A percentile compares a stretch with the other conserved stretches of the same genome.
These are phyloP conservation scores for Pestalotiopsis sp. DNA, from an alignment of 2,329 filamentous ascomycete species.

Conservation along the genomic window DNA sequence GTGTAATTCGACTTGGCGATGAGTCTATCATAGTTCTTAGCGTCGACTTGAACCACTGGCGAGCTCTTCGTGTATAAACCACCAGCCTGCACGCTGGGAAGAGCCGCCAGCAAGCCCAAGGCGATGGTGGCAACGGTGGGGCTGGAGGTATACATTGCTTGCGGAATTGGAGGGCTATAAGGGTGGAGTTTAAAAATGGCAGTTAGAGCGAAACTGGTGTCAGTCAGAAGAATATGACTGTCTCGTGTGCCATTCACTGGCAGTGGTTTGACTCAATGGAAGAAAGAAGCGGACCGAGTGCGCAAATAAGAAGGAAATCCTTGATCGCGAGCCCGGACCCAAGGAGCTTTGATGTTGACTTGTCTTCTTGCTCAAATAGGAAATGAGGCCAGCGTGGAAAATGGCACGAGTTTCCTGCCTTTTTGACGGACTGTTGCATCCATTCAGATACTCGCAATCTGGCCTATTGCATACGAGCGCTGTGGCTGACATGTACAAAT, in stretches of 20 bases:
- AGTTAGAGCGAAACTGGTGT: neutral
- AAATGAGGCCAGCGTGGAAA: slow-evolving; percentile 51
- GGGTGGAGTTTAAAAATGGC: neutral
- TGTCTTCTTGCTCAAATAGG: slow-evolving; percentile 27
- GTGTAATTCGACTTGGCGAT: slow-evolving; percentile 91
- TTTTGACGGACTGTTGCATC: neutral
- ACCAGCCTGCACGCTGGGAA: slow-evolving; percentile 64
- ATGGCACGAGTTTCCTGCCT: slow-evolving; percentile 8
- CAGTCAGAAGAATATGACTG: slow-evolving; percentile 17
- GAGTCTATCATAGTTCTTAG: slow-evolving; percentile 77
- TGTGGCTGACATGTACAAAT: slow-evolving; percentile 2
- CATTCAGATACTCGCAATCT: slow-evolving; percentile 1
- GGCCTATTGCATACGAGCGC: slow-evolving; percentile 1
- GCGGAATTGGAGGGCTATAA: slow-evolving; percentile 25
- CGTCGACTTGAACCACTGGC: slow-evolving; percentile 80
- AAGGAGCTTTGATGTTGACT: slow-evolving; percentile 10
- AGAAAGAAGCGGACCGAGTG: neutral
- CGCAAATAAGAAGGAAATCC: neutral
- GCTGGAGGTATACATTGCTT: slow-evolving; percentile 53
- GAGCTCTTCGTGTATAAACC: slow-evolving; percentile 86
- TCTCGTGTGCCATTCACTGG: slow-evolving; percentile 10
- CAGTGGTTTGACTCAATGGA: neutral
- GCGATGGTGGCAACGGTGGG: slow-evolving; percentile 57
- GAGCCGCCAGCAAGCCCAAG: slow-evolving; percentile 65
- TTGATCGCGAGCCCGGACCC: neutral